Evolutionary conservation across 2,329 filamentous ascomycete genomes (phyloP), one percentile per base, ranked within the genome.

Genomic region (Penicillium sp.): DNA sequence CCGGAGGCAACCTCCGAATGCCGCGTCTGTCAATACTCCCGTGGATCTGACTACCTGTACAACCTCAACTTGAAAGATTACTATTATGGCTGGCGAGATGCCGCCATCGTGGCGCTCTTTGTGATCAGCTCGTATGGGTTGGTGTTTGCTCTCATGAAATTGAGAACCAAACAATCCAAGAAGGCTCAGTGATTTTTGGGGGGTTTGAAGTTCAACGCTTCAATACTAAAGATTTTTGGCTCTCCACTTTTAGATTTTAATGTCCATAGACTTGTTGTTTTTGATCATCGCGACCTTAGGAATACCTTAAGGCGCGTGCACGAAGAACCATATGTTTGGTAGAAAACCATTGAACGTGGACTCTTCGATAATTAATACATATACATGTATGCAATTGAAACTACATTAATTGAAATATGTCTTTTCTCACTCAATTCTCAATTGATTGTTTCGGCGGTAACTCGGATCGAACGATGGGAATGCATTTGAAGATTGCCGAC

Each of bases 61-160:
- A 81, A 75, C 0, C 55, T 89, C 26, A 87, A 88, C 64, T 59
- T 89, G 8, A 76, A 76, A 2, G 78, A 83, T 2, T 83, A 87
- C 60, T 82, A 78, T 59, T 85, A 85, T 60, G 85, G 84, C 0
- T 89, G 86, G 86, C 78, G 86, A 36, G 79, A 89, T 67, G 81
- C 82, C 0, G 86, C 66, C 0, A 82, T 87, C 50, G 79, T 83
- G 2, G 79, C 78, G 1, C 68, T 83, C 2, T 85, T 87, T 60
- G 79, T 74, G 1, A 45, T 82, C 35, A 79, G 76, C 52, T 81
- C 78, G 1, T 87, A 86, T 59, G 71, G 64, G 0, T 46, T 79
- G 43, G 78, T 79, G 2, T 80, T 73, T 51, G 36, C 61, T 40
- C 60, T 72, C 49, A 72, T 72, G 70, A 72, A 71, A 56, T 39